Percentiles rank a stretch among this genome's conserved stretches.
phyloP scores from a whole-genome alignment of 371 early-diverging fungal species.

The Batrachochytrium dendrobatidis region DNA sequence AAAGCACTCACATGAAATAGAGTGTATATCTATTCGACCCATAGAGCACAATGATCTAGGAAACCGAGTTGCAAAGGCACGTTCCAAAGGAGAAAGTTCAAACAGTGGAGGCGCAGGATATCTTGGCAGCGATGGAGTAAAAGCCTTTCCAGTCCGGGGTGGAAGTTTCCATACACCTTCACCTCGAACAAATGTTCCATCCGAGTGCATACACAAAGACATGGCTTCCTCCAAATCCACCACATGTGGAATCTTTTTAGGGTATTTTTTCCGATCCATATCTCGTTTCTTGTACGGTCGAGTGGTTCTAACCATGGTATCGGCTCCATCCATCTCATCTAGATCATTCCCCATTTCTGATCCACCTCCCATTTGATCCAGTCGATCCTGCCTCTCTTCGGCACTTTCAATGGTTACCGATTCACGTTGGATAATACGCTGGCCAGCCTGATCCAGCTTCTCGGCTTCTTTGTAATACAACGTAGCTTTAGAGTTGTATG shows the following conservation, averaged over 20 bases:
- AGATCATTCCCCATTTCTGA: too few species aligned
- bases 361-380: too few species aligned
- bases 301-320: too few species aligned
- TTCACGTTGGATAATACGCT: constrained; percentile 53
- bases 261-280: background rate
- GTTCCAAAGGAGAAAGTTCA: constrained; percentile 2
- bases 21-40: constrained; percentile 4
- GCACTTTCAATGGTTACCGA: constrained; percentile 9
- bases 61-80: too few species aligned
- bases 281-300: too few species aligned
- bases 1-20: constrained; percentile 5
- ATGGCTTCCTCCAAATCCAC: constrained; percentile 15
- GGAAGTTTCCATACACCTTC: background rate
- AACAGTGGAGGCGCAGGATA: constrained; percentile 3
- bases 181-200: constrained; percentile 11
- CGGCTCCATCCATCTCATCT: too few species aligned
- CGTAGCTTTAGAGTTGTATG: constrained; percentile 66
- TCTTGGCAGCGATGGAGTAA: background rate
- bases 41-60: constrained; percentile 8
- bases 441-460: constrained; percentile 51
- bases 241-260: constrained; percentile 15
- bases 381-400: constrained; percentile 3
- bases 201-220: constrained; percentile 7
- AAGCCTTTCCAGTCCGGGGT: background rate
- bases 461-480: constrained; percentile 63